phyloP scores from a whole-genome alignment of 2,329 filamentous ascomycete species.

The Cladosporium sp. region DNA sequence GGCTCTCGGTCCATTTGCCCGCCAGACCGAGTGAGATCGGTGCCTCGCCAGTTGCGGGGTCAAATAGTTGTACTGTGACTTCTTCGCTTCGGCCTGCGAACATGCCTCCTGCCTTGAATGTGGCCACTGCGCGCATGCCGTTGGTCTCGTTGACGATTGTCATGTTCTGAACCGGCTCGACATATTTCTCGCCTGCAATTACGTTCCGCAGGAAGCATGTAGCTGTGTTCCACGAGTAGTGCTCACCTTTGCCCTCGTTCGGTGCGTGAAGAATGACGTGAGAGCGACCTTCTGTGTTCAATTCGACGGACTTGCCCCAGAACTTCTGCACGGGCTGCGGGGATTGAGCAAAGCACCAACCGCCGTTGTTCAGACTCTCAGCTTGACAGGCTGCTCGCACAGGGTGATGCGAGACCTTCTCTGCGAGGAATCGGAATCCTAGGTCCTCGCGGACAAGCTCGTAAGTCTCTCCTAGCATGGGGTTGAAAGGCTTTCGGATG shows the following conservation, averaged over 20 bases:
- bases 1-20: conserved; percentile 79
- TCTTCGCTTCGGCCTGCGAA: conserved; percentile 94
- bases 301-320: conserved; percentile 94
- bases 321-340: conserved; percentile 93
- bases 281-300: conserved; percentile 85
- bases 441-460: conserved; percentile 85
- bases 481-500: conserved; percentile 95
- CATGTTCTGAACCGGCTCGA: conserved; percentile 91
- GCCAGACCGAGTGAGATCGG: conserved; percentile 63
- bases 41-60: conserved; percentile 47
- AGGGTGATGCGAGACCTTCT: conserved; percentile 91
- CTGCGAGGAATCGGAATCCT: conserved; percentile 86
- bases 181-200: conserved; percentile 96
- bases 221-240: conserved; percentile 82
- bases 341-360: conserved; percentile 84
- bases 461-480: conserved; percentile 91
- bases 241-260: conserved; percentile 57
- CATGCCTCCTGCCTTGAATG: conserved; percentile 94
- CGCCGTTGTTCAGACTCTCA: conserved; percentile 55
- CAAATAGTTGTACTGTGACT: conserved; percentile 70
- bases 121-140: conserved; percentile 76
- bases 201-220: conserved; percentile 93
- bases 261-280: conserved; percentile 67
- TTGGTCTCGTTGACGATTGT: conserved; percentile 77
- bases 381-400: conserved; percentile 92